phyloP scores from a whole-genome alignment of 805 yeast species.

The Saccharomycopsis malanga region DNA sequence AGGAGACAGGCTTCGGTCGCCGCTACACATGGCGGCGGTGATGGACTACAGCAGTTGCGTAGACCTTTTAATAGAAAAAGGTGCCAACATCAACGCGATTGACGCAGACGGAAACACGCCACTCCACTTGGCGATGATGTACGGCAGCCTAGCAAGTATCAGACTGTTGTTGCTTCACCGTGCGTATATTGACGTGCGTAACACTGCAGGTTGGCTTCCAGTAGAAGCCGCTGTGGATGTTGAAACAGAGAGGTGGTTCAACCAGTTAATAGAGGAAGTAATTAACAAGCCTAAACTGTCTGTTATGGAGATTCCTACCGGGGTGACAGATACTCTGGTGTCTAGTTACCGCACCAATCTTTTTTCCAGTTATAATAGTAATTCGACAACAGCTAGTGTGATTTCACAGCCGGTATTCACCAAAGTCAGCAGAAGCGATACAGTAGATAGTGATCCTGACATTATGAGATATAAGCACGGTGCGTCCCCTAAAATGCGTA shows the following conservation, averaged over 20 bases:
- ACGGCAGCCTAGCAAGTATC: slow-evolving; percentile 53
- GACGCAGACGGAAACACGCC: slow-evolving; percentile 79
- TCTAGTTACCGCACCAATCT: neutral
- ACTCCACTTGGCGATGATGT: slow-evolving; percentile 72
- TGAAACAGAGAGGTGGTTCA: slow-evolving; percentile 41
- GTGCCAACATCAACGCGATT: slow-evolving; percentile 66
- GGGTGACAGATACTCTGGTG: slow-evolving; percentile 3
- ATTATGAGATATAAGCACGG: no score
- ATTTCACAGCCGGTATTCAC: neutral
- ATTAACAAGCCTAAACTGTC: no score
- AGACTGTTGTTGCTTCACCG: slow-evolving; percentile 44
- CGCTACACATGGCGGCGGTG: slow-evolving; percentile 61
- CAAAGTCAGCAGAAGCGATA: neutral
- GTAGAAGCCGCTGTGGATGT: slow-evolving; percentile 50
- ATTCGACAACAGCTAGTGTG: neutral
- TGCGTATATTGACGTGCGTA: slow-evolving; percentile 42
- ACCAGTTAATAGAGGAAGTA: slow-evolving; percentile 25
- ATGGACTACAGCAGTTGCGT: slow-evolving; percentile 57
- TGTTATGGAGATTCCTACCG: slow-evolving; percentile 12
- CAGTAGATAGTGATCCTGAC: neutral
- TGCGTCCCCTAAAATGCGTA: no score
- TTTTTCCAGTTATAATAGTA: neutral
- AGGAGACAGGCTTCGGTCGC: slow-evolving; percentile 46
- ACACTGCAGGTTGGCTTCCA: slow-evolving; percentile 60
- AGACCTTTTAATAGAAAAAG: slow-evolving; percentile 58